Conservation (phyloP, 2,329 filamentous ascomycete genomes). For the Truncatella angustata region DNA sequence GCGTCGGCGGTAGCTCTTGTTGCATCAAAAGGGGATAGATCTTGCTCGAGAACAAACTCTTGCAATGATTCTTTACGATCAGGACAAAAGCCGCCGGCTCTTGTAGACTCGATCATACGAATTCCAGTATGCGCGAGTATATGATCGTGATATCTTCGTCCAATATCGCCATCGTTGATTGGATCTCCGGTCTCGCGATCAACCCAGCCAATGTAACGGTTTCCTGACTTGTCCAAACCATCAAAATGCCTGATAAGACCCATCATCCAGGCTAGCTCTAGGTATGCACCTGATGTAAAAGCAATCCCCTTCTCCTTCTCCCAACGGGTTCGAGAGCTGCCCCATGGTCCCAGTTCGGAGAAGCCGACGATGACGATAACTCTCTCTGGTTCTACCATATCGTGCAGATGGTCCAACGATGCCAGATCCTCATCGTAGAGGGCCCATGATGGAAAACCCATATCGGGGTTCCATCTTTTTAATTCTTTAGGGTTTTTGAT, state of each 20-base stretch:
- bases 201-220: slow-evolving; percentile 62
- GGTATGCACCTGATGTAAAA: slow-evolving; percentile 67
- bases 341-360: slow-evolving; percentile 53
- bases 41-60: neutral
- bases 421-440: slow-evolving; percentile 7
- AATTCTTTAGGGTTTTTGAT: too few relatives aligned
- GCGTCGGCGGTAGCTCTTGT: neutral
- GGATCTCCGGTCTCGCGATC: slow-evolving; percentile 24
- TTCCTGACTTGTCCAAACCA: slow-evolving; percentile 55
- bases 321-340: slow-evolving; percentile 69
- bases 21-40: neutral
- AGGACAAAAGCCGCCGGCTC: too few relatives aligned
- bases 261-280: slow-evolving; percentile 75
- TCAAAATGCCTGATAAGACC: slow-evolving; percentile 71
- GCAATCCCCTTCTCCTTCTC: slow-evolving; percentile 70
- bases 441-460: slow-evolving; percentile 17
- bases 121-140: slow-evolving; percentile 32
- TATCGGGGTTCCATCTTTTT: too few relatives aligned
- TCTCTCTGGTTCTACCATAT: slow-evolving; percentile 35
- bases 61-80: neutral
- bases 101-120: neutral
- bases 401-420: slow-evolving; percentile 13
- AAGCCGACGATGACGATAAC: slow-evolving; percentile 40
- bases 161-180: slow-evolving; percentile 28
- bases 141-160: slow-evolving; percentile 25